These are phyloP conservation scores for Rhodotorula sp. DNA, from an alignment of 1,284 basidiomycete species.

Conservation along the genomic window DNA sequence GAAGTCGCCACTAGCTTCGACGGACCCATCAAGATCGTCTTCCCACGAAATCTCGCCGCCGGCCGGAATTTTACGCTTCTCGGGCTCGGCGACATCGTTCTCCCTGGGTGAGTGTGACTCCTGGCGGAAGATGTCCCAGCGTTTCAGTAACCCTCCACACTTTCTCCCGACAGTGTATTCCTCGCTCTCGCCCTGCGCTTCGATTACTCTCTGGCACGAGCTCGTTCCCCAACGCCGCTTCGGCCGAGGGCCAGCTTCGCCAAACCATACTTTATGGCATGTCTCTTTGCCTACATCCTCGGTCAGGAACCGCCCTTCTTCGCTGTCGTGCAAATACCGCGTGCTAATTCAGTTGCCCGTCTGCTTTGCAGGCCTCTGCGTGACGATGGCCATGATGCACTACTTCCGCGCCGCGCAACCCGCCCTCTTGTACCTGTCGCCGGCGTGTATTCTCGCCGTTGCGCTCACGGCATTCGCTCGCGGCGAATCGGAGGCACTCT, in stretches of 20 bases:
- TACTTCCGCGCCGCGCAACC: conserved; percentile 77
- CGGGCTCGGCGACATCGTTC: conserved; percentile 81
- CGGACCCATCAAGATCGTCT: conserved; percentile 88
- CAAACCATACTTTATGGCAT: conserved; percentile 76
- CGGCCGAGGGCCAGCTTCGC: conserved; percentile 51
- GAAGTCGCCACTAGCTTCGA: conserved; percentile 88
- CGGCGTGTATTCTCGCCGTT: conserved; percentile 64
- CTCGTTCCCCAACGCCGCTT: conserved; percentile 46
- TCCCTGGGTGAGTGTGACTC: conserved; percentile 55
- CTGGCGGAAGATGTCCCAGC: not conserved
- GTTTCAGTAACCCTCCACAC: too few species aligned
- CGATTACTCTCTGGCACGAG: conserved; percentile 60
- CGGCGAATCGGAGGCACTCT: conserved; percentile 11
- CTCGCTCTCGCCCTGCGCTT: conserved; percentile 83
- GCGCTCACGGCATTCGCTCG: conserved; percentile 53
- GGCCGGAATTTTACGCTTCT: conserved; percentile 80
- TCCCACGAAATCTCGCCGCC: conserved; percentile 56
- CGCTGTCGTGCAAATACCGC: not conserved
- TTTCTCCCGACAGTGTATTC: conserved; percentile 57
- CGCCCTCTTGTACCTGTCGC: conserved; percentile 79
- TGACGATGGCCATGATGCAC: conserved; percentile 88
- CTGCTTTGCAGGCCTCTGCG: conserved; percentile 53
- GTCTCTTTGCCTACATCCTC: conserved; percentile 69
- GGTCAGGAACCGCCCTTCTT: conserved; percentile 53
- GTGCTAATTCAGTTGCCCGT: not conserved